Evolutionary conservation across 768 basidiomycete genomes (phyloP), one percentile per base, ranked within the genome.

Genomic region (Hygrocybe punicea): DNA sequence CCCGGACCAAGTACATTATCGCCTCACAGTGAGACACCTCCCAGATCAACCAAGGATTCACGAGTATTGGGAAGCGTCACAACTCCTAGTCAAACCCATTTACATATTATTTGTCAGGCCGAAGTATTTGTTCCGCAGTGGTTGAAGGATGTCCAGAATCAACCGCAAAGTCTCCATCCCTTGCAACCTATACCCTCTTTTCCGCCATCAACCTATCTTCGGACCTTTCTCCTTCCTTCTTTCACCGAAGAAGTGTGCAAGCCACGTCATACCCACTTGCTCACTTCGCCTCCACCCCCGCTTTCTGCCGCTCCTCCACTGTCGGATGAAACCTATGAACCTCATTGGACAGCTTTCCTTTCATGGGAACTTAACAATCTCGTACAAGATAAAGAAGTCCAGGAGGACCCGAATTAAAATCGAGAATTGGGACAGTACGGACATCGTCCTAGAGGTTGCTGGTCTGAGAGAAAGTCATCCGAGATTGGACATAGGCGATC

Each of bases 51-150:
- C 44, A 8, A 45, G 17, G 44, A 45, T 45, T 19, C 44, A 45
- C 17, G 44, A 45, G 8, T 17, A 45, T 19, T 45, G 44, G 44
- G 21, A 45, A 17, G 44, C n/a, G 2, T 36, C 11, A 33, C 13
- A 50, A 4, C 45, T 8, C 45, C 36, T 9, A 37, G n/a, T n/a
- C n/a, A n/a, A n/a, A n/a, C n/a, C n/a, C n/a, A 37, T n/a, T 37
- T 14, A 29, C 25, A 13, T 11, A 48, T 49, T 56, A 16, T 51
- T 40, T 6, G 9, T 2, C 53, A 81, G 79, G 80, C 80, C 59
- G 76, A 79, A 44, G 67, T 72, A 42, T 81, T 78, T 64, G 67
- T 79, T 56, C 80, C 78, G 40, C 73, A 77, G 62, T 80, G 77
- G 67, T 71, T 81, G 57, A 73, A 73, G 71, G 75, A 78, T 59